Conservation (phyloP, 352 stramenopile genomes). For the Phytophthora rubi region DNA sequence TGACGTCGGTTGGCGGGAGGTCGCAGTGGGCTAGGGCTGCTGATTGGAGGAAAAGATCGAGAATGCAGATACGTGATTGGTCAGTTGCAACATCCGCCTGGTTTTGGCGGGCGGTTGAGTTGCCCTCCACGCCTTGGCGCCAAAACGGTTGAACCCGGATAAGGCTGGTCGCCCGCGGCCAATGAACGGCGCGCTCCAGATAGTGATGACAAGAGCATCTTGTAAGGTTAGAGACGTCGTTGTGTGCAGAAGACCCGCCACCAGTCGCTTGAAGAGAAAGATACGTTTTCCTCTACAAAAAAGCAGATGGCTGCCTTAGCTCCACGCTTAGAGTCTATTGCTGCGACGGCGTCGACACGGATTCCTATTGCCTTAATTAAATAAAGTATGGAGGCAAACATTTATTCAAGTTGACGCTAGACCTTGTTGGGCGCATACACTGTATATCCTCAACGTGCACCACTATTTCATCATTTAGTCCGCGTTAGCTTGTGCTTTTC, state of each 20-base stretch:
- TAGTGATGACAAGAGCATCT: not conserved
- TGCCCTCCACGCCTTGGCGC: constrained; percentile 2
- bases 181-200: not conserved
- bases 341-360: no score
- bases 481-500: no score
- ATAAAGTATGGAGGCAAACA: no score
- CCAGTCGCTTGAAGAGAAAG: not conserved
- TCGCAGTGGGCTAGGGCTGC: not conserved
- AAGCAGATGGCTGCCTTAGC: not conserved
- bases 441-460: no score
- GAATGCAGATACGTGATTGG: constrained; percentile 8
- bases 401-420: no score
- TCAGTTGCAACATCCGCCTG: not conserved
- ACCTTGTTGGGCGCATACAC: no score
- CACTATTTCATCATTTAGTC: no score
- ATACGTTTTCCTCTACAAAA: not conserved
- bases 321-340: not conserved
- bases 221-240: not conserved
- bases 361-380: no score
- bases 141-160: constrained; percentile 13
- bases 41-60: constrained; percentile 26
- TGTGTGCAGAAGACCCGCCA: not conserved
- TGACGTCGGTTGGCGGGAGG: constrained; percentile 13
- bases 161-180: not conserved
- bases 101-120: constrained; percentile 27